These are phyloP conservation scores for Chaetomiaceae sp. DNA, from an alignment of 2,329 filamentous ascomycete genomes.

Conservation along the genomic window DNA sequence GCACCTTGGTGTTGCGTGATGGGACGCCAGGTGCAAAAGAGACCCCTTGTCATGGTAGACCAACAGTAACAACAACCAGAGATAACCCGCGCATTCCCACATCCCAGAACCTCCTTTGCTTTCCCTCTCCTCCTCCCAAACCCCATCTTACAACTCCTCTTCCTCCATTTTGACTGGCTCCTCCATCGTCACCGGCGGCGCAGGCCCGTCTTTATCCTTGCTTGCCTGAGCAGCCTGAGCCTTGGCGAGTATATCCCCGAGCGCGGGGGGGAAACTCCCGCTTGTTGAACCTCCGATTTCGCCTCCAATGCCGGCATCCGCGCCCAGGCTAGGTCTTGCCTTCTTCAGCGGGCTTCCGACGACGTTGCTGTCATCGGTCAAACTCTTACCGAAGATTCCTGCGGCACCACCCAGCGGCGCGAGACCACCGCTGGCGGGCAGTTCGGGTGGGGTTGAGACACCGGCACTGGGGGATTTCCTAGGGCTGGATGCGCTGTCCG, in stretches of 20 bases:
- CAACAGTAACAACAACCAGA: background rate
- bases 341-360: slow-evolving; percentile 70
- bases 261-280: slow-evolving; percentile 33
- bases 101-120: too few species aligned
- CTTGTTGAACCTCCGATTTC: background rate
- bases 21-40: too few species aligned
- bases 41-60: too few species aligned
- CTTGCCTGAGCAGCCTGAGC: slow-evolving; percentile 32
- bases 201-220: slow-evolving; percentile 22
- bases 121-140: slow-evolving; percentile 17
- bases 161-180: slow-evolving; percentile 29
- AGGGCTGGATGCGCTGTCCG: slow-evolving; percentile 45
- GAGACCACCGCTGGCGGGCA: slow-evolving; percentile 5
- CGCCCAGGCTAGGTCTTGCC: slow-evolving; percentile 60
- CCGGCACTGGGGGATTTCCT: slow-evolving; percentile 45
- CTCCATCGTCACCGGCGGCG: slow-evolving; percentile 26
- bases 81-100: background rate
- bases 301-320: slow-evolving; percentile 29
- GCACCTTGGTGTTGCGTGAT: too few species aligned
- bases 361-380: slow-evolving; percentile 47
- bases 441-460: slow-evolving; percentile 39
- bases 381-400: slow-evolving; percentile 39
- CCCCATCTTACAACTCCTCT: slow-evolving; percentile 40
- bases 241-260: slow-evolving; percentile 41
- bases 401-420: slow-evolving; percentile 32